phyloP scores from a whole-genome alignment of 805 yeast species.

The Saitoella complicata region DNA sequence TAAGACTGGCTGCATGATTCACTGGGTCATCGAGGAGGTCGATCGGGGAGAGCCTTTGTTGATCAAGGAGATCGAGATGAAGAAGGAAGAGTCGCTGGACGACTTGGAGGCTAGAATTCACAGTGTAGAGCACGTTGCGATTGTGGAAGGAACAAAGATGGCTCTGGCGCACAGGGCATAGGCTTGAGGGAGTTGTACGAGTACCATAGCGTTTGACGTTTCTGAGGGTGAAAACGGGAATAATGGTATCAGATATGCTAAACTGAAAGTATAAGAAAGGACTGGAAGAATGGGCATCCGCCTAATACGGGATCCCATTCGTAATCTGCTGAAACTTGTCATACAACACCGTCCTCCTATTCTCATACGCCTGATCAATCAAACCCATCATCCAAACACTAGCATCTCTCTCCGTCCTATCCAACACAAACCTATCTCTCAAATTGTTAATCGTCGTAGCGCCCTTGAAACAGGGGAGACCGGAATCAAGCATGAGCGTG shows the following conservation, averaged over 20 bases:
- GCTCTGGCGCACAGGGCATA: too few relatives aligned
- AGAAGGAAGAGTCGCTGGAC: constrained; percentile 60
- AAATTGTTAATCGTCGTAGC: constrained; percentile 62
- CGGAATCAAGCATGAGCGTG: constrained; percentile 84
- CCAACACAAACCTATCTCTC: constrained; percentile 62
- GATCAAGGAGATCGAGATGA: constrained; percentile 59
- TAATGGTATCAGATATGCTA: neutral
- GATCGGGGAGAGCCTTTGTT: constrained; percentile 84
- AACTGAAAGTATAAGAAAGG: neutral
- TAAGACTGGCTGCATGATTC: constrained; percentile 90
- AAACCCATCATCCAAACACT: constrained; percentile 58
- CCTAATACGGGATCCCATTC: constrained; percentile 84
- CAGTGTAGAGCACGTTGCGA: constrained; percentile 69
- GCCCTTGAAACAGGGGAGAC: constrained; percentile 90
- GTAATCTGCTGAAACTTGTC: constrained; percentile 95
- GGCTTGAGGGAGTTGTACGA: too few relatives aligned
- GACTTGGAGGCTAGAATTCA: constrained; percentile 74
- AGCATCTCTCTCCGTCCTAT: constrained; percentile 71
- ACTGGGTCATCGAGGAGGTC: constrained; percentile 84
- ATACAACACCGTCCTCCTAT: constrained; percentile 81
- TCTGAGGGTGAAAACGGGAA: too few relatives aligned
- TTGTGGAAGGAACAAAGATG: constrained; percentile 46
- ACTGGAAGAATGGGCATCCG: neutral
- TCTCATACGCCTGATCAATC: constrained; percentile 68
- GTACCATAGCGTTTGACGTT: too few relatives aligned